Percentiles rank a stretch among this genome's conserved stretches.
Evolutionary conservation across 139 green algal species (phyloP).

Genomic region (Asterochloris erici): DNA sequence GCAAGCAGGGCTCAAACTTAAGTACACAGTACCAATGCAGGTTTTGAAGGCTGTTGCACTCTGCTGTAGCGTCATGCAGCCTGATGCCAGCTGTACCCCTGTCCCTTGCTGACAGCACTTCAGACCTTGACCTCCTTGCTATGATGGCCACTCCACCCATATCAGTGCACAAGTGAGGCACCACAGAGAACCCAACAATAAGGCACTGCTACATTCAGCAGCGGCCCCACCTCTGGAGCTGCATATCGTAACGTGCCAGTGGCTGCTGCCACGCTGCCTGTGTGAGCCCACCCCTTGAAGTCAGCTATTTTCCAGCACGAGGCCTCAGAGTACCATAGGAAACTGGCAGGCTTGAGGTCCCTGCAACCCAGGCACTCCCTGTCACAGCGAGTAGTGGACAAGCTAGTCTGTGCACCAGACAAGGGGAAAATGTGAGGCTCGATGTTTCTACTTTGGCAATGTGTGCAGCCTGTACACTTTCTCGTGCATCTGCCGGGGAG

Average conservation of each 20-base stretch:
- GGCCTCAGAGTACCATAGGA: constrained; percentile 7
- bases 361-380: neutral
- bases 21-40: too few species aligned
- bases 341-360: constrained; percentile 6
- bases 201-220: too few species aligned
- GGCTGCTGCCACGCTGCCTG: neutral
- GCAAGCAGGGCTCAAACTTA: neutral
- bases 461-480: too few species aligned
- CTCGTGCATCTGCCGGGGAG: neutral
- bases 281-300: constrained; percentile 7
- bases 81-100: too few species aligned
- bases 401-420: neutral
- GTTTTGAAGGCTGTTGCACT: too few species aligned
- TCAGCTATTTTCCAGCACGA: constrained; percentile 16
- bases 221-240: constrained; percentile 3
- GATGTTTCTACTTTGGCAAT: neutral
- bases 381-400: neutral
- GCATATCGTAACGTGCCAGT: constrained; percentile 1
- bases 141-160: too few species aligned
- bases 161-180: too few species aligned
- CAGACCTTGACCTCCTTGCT: too few species aligned
- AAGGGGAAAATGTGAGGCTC: neutral
- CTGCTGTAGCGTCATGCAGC: too few species aligned
- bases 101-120: too few species aligned
- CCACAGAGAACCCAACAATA: too few species aligned